Conservation (phyloP, 441 rosid genomes). For the Raphanus hybrid region DNA sequence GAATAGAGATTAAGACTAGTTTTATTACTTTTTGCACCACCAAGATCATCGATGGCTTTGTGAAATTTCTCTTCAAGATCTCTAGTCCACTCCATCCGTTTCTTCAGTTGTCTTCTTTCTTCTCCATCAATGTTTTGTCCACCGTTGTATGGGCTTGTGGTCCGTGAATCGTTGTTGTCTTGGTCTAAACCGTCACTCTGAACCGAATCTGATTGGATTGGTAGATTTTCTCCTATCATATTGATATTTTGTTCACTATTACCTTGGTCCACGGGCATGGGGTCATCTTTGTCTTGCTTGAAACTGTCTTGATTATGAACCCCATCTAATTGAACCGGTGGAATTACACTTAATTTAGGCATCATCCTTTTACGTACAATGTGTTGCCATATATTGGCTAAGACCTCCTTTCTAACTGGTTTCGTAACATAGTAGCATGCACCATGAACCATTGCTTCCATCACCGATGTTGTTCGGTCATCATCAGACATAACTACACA, state of each 20-base stretch:
- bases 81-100: slow-evolving; percentile 12
- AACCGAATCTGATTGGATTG: neutral
- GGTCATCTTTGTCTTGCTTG: neutral
- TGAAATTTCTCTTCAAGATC: slow-evolving; percentile 28
- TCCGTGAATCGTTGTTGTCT: neutral
- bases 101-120: neutral
- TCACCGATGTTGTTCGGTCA: neutral
- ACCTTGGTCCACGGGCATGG: neutral
- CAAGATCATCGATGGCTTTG: slow-evolving; percentile 4
- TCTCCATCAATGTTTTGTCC: neutral
- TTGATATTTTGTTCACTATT: neutral
- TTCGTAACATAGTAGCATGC: slow-evolving; percentile 25
- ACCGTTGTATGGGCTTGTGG: neutral
- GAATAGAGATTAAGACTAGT: neutral
- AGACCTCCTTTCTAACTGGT: slow-evolving; percentile 9
- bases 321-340: slow-evolving; percentile 7
- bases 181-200: neutral
- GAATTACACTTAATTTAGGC: neutral
- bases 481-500: slow-evolving; percentile 34
- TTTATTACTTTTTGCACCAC: slow-evolving; percentile 27
- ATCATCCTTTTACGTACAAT: slow-evolving; percentile 18
- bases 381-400: slow-evolving; percentile 35
- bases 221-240: neutral
- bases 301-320: slow-evolving; percentile 5
- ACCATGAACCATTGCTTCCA: slow-evolving; percentile 24